phyloP scores from a whole-genome alignment of 192 early-diverging fungal species.

The Coemansia sp. region DNA sequence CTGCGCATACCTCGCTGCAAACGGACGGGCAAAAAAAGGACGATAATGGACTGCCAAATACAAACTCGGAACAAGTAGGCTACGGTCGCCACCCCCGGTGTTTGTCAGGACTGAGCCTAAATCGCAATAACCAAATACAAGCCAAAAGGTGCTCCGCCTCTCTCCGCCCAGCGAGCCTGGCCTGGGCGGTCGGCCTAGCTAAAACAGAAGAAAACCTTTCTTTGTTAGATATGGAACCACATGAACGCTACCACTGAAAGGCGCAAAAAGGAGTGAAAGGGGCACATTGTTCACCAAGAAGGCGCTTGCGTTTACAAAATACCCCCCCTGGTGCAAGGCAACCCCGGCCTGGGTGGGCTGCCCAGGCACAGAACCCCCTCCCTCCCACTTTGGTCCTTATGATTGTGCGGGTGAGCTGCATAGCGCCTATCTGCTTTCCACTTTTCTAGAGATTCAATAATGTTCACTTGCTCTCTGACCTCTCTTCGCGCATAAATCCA shows the following conservation, averaged over 20 bases:
- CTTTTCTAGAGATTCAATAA: background rate
- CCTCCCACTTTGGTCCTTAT: background rate
- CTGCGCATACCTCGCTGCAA: conserved; percentile 13
- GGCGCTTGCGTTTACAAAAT: background rate
- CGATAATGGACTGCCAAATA: conserved; percentile 6
- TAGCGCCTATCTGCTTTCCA: conserved; percentile 1
- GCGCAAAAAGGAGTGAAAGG: background rate
- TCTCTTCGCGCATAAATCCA: conserved; percentile 8
- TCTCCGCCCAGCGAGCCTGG: background rate
- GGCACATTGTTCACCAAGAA: background rate
- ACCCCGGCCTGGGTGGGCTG: conserved; percentile 1
- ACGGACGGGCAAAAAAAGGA: background rate
- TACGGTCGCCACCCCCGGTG: conserved; percentile 5
- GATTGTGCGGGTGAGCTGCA: conserved; percentile 11
- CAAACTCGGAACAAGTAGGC: conserved; percentile 9
- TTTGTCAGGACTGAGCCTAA: conserved; percentile 5
- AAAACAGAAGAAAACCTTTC: background rate
- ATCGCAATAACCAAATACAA: conserved; percentile 6
- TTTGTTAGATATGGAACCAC: conserved; percentile 3
- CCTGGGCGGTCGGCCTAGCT: background rate
- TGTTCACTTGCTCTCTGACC: conserved; percentile 3
- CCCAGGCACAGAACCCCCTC: background rate
- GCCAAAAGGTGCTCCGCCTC: background rate
- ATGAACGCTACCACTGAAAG: conserved; percentile 1
- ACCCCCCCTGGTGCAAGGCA: background rate